Base-by-base conservation (phyloP, 2,329 filamentous ascomycete species). In the Fusarium equiseti region DNA sequence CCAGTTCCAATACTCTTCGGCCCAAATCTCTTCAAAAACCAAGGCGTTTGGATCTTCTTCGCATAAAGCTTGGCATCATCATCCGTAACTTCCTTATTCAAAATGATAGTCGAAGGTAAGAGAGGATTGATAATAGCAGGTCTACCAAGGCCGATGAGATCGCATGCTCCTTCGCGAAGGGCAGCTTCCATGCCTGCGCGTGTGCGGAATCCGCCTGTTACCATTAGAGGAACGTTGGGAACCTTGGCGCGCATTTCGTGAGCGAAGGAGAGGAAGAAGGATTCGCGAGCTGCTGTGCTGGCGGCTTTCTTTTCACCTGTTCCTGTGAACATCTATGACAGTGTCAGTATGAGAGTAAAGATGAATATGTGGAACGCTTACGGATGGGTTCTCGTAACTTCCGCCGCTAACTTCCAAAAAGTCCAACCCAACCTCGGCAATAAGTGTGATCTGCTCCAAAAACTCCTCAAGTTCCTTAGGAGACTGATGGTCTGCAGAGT, bases 321-420 rank as follows among this genome's bases (percentile, higher is more conserved):
- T 11, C 72, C 75, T 1, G 66, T 69, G 32, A 82, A 75, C 80
- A 85, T 83, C 74, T 81, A 50, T 72, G 31, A 55, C 67, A 54
- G 42, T 35, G 44, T 20, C 13, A 6, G 26, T 13, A 18, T 27
- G 10, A 48, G 40, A 72, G 56, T 1, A 7, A 3, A 0, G 5
- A 6, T 1, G 1, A 2, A 6, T 51, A 9, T 3, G 6, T 15
- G 6, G 1, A 4, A n/a, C 9, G 6, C 75, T 54, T 73, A 87
- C 85, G 53, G 68, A 73, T 0, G 87, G 83, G 59, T 88, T 78
- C 71, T 90, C 86, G 68, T 87, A 90, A 0, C 78, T 86, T 0
- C 91, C 90, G 1, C 91, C 91, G 20, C 86, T 89, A 27, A 93
- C 84, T 77, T 93, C 90, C 3, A 93, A 79, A 69, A 92, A 92